Evolutionary conservation across 2,329 filamentous ascomycete genomes (phyloP).

Genomic region (Cladophialophora yegresii): DNA sequence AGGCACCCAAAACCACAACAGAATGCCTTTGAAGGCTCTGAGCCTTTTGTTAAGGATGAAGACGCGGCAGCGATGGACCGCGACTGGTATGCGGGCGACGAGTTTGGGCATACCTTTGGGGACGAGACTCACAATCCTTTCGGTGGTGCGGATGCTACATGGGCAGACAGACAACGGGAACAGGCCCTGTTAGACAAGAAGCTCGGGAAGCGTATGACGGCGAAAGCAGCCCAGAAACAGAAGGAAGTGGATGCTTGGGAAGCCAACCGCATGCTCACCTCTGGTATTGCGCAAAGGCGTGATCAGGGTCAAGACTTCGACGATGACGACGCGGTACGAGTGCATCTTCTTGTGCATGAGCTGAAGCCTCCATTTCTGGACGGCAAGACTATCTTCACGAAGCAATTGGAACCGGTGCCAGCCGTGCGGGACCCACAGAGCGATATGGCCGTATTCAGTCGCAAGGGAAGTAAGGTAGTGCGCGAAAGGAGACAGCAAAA

Average conservation of each 20-base stretch:
- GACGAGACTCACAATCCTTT: conserved; percentile 94
- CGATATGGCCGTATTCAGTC: conserved; percentile 97
- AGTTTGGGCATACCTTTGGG: conserved; percentile 80
- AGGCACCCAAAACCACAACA: conserved; percentile 48
- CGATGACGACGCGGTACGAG: conserved; percentile 83
- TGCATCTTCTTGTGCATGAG: conserved; percentile 91
- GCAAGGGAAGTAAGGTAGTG: conserved; percentile 91
- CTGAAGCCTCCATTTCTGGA: conserved; percentile 92
- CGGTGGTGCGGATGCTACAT: conserved; percentile 70
- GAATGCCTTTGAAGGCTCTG: conserved; percentile 62
- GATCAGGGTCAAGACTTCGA: conserved; percentile 82
- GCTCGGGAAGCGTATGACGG: conserved; percentile 68
- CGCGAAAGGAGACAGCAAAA: conserved; percentile 88
- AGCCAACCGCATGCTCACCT: conserved; percentile 96
- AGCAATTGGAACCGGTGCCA: conserved; percentile 91
- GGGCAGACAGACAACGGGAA: conserved; percentile 75
- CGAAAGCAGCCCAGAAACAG: conserved; percentile 78
- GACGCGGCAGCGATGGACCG: conserved; percentile 77
- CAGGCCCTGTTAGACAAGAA: conserved; percentile 77
- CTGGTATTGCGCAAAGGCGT: conserved; percentile 86
- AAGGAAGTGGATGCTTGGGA: conserved; percentile 98
- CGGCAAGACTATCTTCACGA: conserved; percentile 93
- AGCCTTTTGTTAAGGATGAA: conserved; percentile 63
- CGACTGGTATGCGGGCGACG: conserved; percentile 90
- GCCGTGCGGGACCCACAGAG: conserved; percentile 92